Evolutionary conservation across 352 stramenopile species (phyloP).

Genomic region (Plasmopara halstedii): DNA sequence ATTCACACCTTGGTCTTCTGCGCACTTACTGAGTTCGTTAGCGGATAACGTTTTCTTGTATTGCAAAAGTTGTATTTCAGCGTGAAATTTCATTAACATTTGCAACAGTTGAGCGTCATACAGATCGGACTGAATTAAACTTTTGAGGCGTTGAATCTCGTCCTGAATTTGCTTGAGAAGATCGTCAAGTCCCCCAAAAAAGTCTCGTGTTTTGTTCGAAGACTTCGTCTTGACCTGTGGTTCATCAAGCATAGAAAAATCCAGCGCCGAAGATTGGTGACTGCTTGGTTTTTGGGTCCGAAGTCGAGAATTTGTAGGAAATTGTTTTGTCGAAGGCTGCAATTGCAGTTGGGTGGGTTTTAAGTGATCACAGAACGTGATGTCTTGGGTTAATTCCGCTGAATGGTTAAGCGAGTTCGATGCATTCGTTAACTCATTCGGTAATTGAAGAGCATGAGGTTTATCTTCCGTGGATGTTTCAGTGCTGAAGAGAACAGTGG

Average conservation of each 20-base stretch:
- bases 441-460: background rate
- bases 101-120: conserved; percentile 31
- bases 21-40: conserved; percentile 1
- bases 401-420: background rate
- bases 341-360: background rate
- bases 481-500: conserved; percentile 5
- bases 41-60: conserved; percentile 10
- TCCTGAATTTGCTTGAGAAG: conserved; percentile 17
- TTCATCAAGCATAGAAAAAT: conserved; percentile 5
- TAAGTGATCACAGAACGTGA: background rate
- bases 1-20: conserved; percentile 7
- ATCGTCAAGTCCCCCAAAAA: conserved; percentile 1
- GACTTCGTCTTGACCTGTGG: background rate
- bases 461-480: background rate
- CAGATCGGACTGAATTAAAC: conserved; percentile 2
- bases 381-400: background rate
- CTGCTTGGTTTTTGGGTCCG: background rate
- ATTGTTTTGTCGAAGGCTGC: conserved; percentile 9
- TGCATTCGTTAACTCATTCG: conserved; percentile 3
- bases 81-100: conserved; percentile 27
- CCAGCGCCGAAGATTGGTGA: background rate
- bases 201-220: background rate
- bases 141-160: conserved; percentile 22
- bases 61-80: conserved; percentile 18
- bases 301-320: conserved; percentile 6